These are phyloP conservation scores for Boletellus sp. DNA, from an alignment of 768 basidiomycete genomes.

Conservation along the genomic window DNA sequence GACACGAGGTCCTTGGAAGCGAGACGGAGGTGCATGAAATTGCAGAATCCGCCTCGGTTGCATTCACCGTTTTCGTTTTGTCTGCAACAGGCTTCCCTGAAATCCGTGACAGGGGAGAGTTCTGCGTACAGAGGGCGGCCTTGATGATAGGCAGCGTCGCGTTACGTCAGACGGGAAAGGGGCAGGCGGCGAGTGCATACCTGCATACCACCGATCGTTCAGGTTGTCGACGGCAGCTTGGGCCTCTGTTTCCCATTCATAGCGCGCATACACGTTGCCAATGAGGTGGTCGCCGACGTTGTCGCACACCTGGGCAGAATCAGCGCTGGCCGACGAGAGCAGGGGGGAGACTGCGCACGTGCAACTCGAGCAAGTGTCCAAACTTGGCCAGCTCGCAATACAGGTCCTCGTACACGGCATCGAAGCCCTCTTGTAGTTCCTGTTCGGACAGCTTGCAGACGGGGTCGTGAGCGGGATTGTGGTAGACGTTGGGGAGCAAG, in stretches of 20 bases:
- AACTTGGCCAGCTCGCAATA: constrained; percentile 94
- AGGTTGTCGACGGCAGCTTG: constrained; percentile 88
- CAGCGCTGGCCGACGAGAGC: not conserved
- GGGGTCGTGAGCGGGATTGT: constrained; percentile 94
- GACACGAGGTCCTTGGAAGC: constrained; percentile 82
- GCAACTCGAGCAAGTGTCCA: constrained; percentile 92
- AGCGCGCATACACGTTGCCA: constrained; percentile 96
- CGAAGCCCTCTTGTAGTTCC: constrained; percentile 87
- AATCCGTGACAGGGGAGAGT: constrained; percentile 96
- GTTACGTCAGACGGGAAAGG: constrained; percentile 5
- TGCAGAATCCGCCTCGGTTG: constrained; percentile 97
- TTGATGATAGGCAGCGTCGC: constrained; percentile 26
- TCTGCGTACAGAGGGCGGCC: constrained; percentile 96
- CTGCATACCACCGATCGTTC: constrained; percentile 98
- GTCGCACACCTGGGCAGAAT: constrained; percentile 73
- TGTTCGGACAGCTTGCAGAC: constrained; percentile 84
- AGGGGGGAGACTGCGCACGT: constrained; percentile 54
- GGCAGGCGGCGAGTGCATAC: constrained; percentile 34
- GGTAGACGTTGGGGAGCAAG: constrained; percentile 93
- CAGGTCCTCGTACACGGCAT: constrained; percentile 92
- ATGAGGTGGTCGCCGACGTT: constrained; percentile 99
- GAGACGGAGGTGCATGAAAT: constrained; percentile 95
- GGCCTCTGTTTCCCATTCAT: constrained; percentile 98
- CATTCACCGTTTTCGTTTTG: constrained; percentile 99
- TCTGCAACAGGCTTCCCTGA: constrained; percentile 96